Evolutionary conservation across 495 filamentous ascomycete species (phyloP).

Genomic region (Parmelia sp.): DNA sequence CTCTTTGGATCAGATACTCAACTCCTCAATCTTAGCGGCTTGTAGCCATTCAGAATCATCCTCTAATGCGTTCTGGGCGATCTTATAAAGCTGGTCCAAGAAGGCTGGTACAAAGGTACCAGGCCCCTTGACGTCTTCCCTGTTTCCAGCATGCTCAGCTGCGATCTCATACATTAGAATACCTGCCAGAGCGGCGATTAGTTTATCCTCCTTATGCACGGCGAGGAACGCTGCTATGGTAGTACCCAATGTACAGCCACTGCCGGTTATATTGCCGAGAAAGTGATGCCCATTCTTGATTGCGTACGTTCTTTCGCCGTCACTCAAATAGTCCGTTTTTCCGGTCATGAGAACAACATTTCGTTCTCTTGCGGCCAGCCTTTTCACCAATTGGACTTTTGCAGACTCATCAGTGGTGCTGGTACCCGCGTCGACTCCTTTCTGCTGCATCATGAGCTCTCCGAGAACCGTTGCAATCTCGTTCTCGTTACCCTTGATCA

Average conservation of each 20-base stretch:
- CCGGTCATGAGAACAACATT: constrained; percentile 87
- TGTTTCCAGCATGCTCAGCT: constrained; percentile 60
- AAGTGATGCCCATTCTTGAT: constrained; percentile 73
- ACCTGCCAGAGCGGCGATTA: constrained; percentile 64
- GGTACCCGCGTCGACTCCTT: constrained; percentile 77
- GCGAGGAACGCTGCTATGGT: constrained; percentile 69
- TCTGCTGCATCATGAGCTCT: constrained; percentile 53
- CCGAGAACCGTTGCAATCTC: constrained; percentile 72
- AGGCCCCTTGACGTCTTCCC: constrained; percentile 64
- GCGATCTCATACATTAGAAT: constrained; percentile 80
- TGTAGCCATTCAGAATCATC: constrained; percentile 50
- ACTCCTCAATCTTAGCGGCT: constrained; percentile 46
- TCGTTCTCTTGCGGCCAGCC: constrained; percentile 59
- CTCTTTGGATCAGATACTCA: background rate
- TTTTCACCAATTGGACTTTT: constrained; percentile 54
- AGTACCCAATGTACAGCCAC: constrained; percentile 80
- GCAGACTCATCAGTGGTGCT: constrained; percentile 48
- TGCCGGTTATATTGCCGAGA: constrained; percentile 79
- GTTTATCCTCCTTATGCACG: constrained; percentile 50
- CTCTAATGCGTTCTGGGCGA: constrained; percentile 42
- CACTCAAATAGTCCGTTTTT: constrained; percentile 66
- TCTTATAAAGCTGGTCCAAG: constrained; percentile 61
- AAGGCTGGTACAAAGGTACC: constrained; percentile 87
- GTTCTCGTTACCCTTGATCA: constrained; percentile 93
- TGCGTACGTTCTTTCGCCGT: constrained; percentile 58